Evolutionary conservation across 352 stramenopile genomes (phyloP).

Genomic region (Globisporangium nodosum): DNA sequence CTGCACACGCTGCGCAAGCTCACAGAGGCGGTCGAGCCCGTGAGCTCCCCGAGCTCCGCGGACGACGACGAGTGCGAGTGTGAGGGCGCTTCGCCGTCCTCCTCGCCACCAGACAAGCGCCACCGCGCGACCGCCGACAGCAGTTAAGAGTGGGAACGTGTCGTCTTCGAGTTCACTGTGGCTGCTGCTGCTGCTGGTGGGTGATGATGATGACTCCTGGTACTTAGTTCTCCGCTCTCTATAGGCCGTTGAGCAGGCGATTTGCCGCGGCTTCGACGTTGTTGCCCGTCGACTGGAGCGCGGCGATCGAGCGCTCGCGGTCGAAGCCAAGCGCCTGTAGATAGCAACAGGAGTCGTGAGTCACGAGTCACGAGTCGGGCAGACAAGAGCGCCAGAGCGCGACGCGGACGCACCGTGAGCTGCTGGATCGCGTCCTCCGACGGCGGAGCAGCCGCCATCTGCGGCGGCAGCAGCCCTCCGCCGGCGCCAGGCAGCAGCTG

Average conservation of each 20-base stretch:
- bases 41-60: neutral
- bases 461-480: conserved; percentile 44
- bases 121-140: neutral
- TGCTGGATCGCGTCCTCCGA: conserved; percentile 76
- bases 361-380: neutral
- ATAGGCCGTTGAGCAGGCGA: conserved; percentile 70
- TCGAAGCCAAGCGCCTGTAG: conserved; percentile 64
- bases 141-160: neutral
- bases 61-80: neutral
- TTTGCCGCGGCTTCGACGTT: conserved; percentile 87
- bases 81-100: neutral
- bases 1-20: conserved; percentile 16
- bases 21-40: conserved; percentile 9
- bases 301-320: conserved; percentile 57
- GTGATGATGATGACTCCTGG: neutral
- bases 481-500: conserved; percentile 67
- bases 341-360: neutral
- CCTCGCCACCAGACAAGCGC: conserved; percentile 9
- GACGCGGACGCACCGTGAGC: conserved; percentile 47
- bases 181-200: neutral
- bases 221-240: conserved; percentile 7
- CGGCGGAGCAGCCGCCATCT: conserved; percentile 53
- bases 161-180: neutral
- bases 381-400: conserved; percentile 3
- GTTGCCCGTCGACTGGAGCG: conserved; percentile 71